Evolutionary conservation across 2,329 filamentous ascomycete genomes (phyloP).

Genomic region (Talaromyces funiculosus): DNA sequence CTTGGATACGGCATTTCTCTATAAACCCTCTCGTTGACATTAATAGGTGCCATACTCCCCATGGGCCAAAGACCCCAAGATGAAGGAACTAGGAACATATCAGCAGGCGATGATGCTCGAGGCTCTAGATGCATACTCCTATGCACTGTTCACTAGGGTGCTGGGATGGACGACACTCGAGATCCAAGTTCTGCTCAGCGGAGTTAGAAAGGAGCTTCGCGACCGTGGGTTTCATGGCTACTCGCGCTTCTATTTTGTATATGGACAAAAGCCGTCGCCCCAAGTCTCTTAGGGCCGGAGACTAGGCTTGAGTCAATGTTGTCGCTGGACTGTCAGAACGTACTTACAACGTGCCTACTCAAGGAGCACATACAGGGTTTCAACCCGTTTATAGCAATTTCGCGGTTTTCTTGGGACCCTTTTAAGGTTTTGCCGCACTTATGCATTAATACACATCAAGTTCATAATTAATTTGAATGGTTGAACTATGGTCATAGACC

Average conservation of each 20-base stretch:
- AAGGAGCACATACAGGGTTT: not conserved
- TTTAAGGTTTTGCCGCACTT: not conserved
- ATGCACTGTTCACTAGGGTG: slow-evolving; percentile 24
- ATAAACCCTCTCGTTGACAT: not conserved
- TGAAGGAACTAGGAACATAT: slow-evolving; percentile 43
- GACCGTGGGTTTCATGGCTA: slow-evolving; percentile 15
- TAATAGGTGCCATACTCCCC: slow-evolving; percentile 15
- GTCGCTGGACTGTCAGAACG: not conserved
- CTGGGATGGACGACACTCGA: slow-evolving; percentile 24
- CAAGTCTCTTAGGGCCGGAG: not conserved
- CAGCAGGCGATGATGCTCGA: slow-evolving; percentile 16
- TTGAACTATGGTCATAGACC: not conserved
- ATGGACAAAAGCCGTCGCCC: slow-evolving; percentile 4
- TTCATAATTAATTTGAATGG: not conserved
- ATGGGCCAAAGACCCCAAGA: slow-evolving; percentile 44
- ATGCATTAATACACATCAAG: not conserved
- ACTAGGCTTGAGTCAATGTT: no score
- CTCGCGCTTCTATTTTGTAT: slow-evolving; percentile 13
- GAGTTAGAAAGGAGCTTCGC: not conserved
- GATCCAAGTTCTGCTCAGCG: slow-evolving; percentile 24
- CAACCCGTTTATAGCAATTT: no score
- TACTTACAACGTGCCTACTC: not conserved
- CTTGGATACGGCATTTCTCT: slow-evolving; percentile 20
- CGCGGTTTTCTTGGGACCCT: no score
- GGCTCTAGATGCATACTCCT: slow-evolving; percentile 19